Evolutionary conservation across 2,329 filamentous ascomycete genomes (phyloP), one percentile per base, ranked within the genome.

Genomic region (Drechslerella stenobrocha): DNA sequence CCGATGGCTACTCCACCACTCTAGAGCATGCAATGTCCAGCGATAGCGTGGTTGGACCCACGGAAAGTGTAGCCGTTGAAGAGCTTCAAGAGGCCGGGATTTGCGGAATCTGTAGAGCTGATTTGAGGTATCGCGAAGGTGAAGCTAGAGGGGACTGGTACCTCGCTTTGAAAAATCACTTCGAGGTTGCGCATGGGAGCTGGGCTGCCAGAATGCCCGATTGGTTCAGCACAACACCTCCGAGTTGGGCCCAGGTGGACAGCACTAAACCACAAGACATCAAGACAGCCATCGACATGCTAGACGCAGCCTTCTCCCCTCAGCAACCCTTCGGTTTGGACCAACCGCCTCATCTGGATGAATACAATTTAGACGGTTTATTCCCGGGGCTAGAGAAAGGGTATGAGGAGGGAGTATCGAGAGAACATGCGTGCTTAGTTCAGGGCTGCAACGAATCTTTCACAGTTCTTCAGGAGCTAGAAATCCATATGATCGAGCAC

Each of bases 181-280:
- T 67, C 15, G 34, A 60, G 13, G 51, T 56, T 30, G 63, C 63
- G 2, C 63, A 67, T 22, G 63, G 63, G 35, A 60, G 20, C 37
- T 67, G 63, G 63, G 63, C 63, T 1, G 55, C 50, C n/a, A 50
- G 63, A 40, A 67, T 67, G 63, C 48, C 50, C 9, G 55, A 22
- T 11, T 67, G 55, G 55, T 67, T 60, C 15, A 30, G 51, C n/a
- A 32, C 22, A 18, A 13, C 51, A 13, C 28, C 28, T 1, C 13
- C 47, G 15, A 9, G 15, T 13, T 6, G 13, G 11, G n/a, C n/a
- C 5, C 4, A 32, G 24, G 32, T 11, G n/a, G 22, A 18, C 6
- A 9, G 44, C 4, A 20, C 3, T 28, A 18, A 26, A 2, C 37
- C 53, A 20, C 42, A 50, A 13, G 18, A 50, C 2, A 15, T 50